phyloP scores from a whole-genome alignment of 495 filamentous ascomycete species.

The Xeromyces bisporus region DNA sequence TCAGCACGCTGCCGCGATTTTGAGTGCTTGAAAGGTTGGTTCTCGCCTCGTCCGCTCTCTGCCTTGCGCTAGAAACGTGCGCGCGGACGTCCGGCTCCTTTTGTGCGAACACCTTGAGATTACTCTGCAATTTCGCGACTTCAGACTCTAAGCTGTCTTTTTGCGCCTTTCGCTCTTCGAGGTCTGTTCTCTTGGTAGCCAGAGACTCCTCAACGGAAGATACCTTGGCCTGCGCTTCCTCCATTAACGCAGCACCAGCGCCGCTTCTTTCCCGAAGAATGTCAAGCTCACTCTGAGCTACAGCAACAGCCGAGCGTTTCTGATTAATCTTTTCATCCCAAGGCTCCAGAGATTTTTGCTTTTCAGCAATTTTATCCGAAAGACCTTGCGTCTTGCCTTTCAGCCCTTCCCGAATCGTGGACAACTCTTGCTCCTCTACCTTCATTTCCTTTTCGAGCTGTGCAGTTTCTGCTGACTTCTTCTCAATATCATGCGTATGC shows the following conservation, averaged over 20 bases:
- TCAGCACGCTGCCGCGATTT: slow-evolving; percentile 82
- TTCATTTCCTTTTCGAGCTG: slow-evolving; percentile 57
- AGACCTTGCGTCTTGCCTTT: slow-evolving; percentile 92
- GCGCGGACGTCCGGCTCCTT: slow-evolving; percentile 67
- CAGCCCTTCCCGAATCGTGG: slow-evolving; percentile 59
- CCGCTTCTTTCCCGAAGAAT: slow-evolving; percentile 80
- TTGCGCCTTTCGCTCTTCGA: slow-evolving; percentile 57
- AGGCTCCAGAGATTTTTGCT: slow-evolving; percentile 88
- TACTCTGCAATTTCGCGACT: slow-evolving; percentile 45
- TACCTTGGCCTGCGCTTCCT: slow-evolving; percentile 73
- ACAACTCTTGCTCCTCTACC: slow-evolving; percentile 65
- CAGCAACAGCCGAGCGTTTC: slow-evolving; percentile 82
- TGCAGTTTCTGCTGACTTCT: slow-evolving; percentile 49
- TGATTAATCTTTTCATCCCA: slow-evolving; percentile 95
- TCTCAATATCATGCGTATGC: slow-evolving; percentile 58
- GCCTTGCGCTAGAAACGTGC: slow-evolving; percentile 70
- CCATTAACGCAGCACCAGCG: slow-evolving; percentile 62
- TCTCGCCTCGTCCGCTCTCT: slow-evolving; percentile 89
- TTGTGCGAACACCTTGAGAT: slow-evolving; percentile 50
- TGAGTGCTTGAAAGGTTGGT: slow-evolving; percentile 77
- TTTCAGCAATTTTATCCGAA: slow-evolving; percentile 77
- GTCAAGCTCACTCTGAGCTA: slow-evolving; percentile 83
- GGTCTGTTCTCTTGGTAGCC: slow-evolving; percentile 50
- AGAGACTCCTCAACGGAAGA: slow-evolving; percentile 50
- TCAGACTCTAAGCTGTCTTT: slow-evolving; percentile 59